Evolutionary conservation across 768 basidiomycete genomes (phyloP).

Genomic region (Kwoniella pini): DNA sequence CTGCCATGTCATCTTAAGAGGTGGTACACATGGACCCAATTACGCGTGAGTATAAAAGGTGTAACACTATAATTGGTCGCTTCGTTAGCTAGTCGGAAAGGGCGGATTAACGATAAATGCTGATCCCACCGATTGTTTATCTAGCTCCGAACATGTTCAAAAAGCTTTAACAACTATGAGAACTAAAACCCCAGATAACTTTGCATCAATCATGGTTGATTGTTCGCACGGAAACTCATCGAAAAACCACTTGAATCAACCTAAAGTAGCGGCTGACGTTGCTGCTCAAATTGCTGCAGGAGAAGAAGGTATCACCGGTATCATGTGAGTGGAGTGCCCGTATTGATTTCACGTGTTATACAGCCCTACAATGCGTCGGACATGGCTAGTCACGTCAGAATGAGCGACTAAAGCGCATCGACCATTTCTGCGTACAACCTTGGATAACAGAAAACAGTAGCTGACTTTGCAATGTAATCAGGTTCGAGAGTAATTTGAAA

Average conservation of each 20-base stretch:
- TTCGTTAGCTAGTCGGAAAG: no score
- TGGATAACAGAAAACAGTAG: no score
- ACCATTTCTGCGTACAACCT: no score
- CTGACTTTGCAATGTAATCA: slow-evolving; percentile 50
- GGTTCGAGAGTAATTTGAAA: slow-evolving; percentile 87
- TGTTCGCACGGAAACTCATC: slow-evolving; percentile 95
- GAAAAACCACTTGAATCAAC: slow-evolving; percentile 86
- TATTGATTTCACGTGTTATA: no score
- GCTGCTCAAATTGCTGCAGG: slow-evolving; percentile 59
- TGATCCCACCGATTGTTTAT: background rate
- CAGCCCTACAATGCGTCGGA: no score
- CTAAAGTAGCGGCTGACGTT: slow-evolving; percentile 85
- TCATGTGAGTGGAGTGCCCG: slow-evolving; percentile 41
- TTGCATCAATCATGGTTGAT: slow-evolving; percentile 69
- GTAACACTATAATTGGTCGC: no score
- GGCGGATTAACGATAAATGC: no score
- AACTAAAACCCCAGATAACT: slow-evolving; percentile 55
- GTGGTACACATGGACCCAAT: slow-evolving; percentile 89
- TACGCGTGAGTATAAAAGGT: slow-evolving; percentile 63
- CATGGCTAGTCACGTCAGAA: no score
- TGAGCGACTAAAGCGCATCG: no score
- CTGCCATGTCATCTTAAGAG: slow-evolving; percentile 94
- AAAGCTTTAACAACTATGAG: slow-evolving; percentile 42
- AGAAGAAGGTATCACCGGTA: slow-evolving; percentile 36
- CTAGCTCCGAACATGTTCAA: slow-evolving; percentile 47